phyloP scores from a whole-genome alignment of 805 yeast species.

The Metschnikowia proteae region DNA sequence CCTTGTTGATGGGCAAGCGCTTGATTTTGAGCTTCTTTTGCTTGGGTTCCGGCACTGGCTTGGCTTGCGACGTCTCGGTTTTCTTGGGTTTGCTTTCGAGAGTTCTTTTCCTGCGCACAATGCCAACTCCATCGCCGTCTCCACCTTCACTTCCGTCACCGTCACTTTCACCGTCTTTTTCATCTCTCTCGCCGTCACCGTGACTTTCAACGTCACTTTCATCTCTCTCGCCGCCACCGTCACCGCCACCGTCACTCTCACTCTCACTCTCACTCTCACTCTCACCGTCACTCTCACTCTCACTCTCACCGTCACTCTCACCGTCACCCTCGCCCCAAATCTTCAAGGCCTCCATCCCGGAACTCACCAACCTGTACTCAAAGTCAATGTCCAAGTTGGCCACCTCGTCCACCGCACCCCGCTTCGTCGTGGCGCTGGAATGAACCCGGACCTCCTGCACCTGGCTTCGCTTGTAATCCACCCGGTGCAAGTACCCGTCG shows the following conservation, averaged over 20 bases:
- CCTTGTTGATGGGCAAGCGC: constrained; percentile 23
- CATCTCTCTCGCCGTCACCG: background rate
- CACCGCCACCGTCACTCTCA: constrained; percentile 17
- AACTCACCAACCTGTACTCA: constrained; percentile 74
- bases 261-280: background rate
- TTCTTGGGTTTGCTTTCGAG: background rate
- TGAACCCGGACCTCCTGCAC: constrained; percentile 66
- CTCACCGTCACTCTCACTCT: constrained; percentile 1
- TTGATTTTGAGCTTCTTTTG: constrained; percentile 33
- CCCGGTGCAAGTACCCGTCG: constrained; percentile 66
- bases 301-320: constrained; percentile 21
- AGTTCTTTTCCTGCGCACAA: background rate
- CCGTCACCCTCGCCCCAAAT: constrained; percentile 58
- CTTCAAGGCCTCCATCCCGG: constrained; percentile 77
- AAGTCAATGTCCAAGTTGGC: constrained; percentile 71
- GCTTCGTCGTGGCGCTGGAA: constrained; percentile 37
- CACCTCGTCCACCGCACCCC: constrained; percentile 63
- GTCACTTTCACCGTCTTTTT: background rate
- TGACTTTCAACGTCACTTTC: background rate
- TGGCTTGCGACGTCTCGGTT: background rate
- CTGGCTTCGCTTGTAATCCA: constrained; percentile 61
- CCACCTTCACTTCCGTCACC: background rate
- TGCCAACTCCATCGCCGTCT: background rate
- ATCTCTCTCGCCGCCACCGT: constrained; percentile 7
- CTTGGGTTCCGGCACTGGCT: constrained; percentile 16